Percentiles rank a stretch among this genome's conserved stretches.
Evolutionary conservation across 331 rosid species (phyloP).

Genomic region (Telfairia occidentalis): DNA sequence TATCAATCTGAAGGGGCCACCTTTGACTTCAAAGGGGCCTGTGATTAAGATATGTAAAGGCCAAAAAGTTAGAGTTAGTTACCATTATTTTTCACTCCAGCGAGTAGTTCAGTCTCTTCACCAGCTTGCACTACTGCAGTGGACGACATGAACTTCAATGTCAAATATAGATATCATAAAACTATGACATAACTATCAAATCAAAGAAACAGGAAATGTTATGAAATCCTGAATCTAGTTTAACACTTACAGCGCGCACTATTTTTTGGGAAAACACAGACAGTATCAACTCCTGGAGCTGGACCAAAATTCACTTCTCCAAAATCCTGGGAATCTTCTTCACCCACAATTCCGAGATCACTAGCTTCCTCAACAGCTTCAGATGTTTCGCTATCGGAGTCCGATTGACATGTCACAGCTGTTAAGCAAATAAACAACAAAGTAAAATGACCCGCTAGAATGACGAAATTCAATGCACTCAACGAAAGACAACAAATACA

Average conservation of each 20-base stretch:
- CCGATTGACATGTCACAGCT: conserved; percentile 71
- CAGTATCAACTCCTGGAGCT: conserved; percentile 72
- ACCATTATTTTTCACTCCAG: conserved; percentile 84
- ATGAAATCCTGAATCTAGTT: neutral
- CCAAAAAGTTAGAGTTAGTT: conserved; percentile 10
- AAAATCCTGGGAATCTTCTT: conserved; percentile 59
- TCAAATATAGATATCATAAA: neutral
- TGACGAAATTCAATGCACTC: neutral
- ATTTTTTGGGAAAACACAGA: conserved; percentile 66
- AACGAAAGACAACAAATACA: neutral
- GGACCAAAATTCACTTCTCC: conserved; percentile 46
- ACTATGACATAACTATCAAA: neutral
- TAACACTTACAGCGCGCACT: conserved; percentile 35
- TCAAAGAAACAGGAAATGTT: neutral
- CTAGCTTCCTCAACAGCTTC: conserved; percentile 49
- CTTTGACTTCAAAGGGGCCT: neutral
- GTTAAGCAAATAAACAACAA: neutral
- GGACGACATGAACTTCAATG: conserved; percentile 2
- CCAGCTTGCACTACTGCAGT: conserved; percentile 76
- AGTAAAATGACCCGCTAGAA: neutral
- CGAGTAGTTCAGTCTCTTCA: conserved; percentile 72
- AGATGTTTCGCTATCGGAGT: conserved; percentile 29
- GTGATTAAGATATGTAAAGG: neutral
- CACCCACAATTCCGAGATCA: conserved; percentile 72
- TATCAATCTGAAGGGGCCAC: neutral